Base-by-base conservation (phyloP, 2,329 filamentous ascomycete genomes). In the Aureobasidium sp. region DNA sequence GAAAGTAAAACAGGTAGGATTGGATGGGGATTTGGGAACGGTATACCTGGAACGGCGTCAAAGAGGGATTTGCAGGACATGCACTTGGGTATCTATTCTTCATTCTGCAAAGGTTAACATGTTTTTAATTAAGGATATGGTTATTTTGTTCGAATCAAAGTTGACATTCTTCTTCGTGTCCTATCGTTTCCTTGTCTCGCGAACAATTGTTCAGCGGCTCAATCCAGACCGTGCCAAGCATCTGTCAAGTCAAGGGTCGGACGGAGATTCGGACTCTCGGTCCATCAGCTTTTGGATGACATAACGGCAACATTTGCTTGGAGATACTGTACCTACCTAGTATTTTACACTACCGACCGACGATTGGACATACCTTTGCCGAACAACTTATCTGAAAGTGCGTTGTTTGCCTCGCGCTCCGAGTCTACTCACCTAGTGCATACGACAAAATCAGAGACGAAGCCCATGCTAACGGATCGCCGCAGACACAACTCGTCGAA, bases 231-330 rank as follows among this genome's bases (percentile, higher is more conserved):
- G 12, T 42, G 55, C 42, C 55, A 58, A 58, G 55, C 29, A 47
- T 37, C 55, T 48, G 22, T 41, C 22, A 22, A 51, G 22, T 41
- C 22, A 34, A 51, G 7, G 20, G 49, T 52, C 49, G 49, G 49
- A 52, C 49, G 49, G 49, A 52, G 49, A 34, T 39, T 52, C 49
- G 49, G 49, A 52, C n/a, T 39, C n/a, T 49, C 47, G 47, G 47
- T 49, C 17, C 15, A 36, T 15, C 45, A 27, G 27, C 25, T n/a
- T 34, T 27, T 48, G 20, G 42, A 48, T 48, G 42, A 59, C 44
- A 48, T 59, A 59, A 49, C 49, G 49, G 31, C 31, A 59, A 59
- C 56, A 48, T 59, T 59, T 59, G 45, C 45, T 48, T n/a, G 44
- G 5, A 48, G 7, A 34, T 45, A 56, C 15, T 20, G 22, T 39